Base-by-base conservation (phyloP, 306 rosid species). In the Purshia tridentata region DNA sequence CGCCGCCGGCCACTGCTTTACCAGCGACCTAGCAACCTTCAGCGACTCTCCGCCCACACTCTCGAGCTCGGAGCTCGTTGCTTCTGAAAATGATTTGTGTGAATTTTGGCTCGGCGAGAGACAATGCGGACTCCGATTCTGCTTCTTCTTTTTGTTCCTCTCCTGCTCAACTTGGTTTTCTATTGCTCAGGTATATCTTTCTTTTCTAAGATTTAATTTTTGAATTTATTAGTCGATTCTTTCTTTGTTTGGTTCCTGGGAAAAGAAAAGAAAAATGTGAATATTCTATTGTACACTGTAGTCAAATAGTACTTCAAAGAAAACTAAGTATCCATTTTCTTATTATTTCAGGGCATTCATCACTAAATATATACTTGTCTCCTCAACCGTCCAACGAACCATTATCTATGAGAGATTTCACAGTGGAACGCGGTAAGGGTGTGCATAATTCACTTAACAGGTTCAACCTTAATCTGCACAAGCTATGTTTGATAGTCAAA, bases 101-200 rank as follows among this genome's bases (percentile, higher is more conserved):
- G 83, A 74, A 69, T 56, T 69, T 82, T 20, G 77, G 49, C 67
- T 76, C 57, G 55, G 63, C 80, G 35, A 79, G 77, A 78, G 80
- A 86, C 85, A 82, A 91, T 94, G 98, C 84, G 81, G 53, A 73
- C 89, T 69, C 62, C 76, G 14, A 53, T 69, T 77, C 0, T 53
- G 80, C 78, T 75, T 51, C 61, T 82, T 48, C 44, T 78, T 61
- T 65, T 72, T 72, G 40, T 86, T 59, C 60, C 84, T 69, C 83
- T 72, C 74, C 71, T 83, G 46, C 71, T 89, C 78, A 72, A 69
- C 71, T 70, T 69, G 71, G 69, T 81, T 52, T 57, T 81, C 86
- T 79, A 81, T 55, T 89, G 77, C 88, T 85, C 87, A 78, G 97
- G 98, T 90, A 59, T 23, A 3, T 46, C 6, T 66, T 67, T 16